A percentile compares a stretch with the other conserved stretches of the same genome.
Conservation (phyloP, 2,329 filamentous ascomycete species). For the Exophiala sideris region DNA sequence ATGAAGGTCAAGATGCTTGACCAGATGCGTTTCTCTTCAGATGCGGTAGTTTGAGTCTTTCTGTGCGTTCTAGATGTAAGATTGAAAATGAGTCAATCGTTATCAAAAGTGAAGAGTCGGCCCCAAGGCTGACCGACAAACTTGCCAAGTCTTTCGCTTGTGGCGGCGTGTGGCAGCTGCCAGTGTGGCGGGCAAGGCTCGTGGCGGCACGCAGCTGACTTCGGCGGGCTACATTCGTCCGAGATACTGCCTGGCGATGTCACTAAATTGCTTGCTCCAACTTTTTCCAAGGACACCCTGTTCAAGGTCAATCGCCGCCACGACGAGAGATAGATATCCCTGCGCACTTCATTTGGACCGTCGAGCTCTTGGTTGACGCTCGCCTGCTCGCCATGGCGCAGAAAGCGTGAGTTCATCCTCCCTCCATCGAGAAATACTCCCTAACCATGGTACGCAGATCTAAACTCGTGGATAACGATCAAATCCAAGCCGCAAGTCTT, state of each 20-base stretch:
- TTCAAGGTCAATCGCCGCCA: constrained; percentile 13
- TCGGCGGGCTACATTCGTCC: neutral
- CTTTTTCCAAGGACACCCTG: constrained; percentile 23
- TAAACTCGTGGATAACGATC: constrained; percentile 78
- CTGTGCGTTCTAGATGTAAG: neutral
- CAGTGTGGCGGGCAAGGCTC: neutral
- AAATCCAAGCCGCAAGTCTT: constrained; percentile 84
- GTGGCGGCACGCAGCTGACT: too few relatives aligned
- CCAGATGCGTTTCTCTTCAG: too few relatives aligned
- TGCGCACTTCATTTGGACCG: constrained; percentile 1
- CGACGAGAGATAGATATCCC: constrained; percentile 8
- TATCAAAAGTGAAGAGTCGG: neutral
- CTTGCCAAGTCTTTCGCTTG: constrained; percentile 1
- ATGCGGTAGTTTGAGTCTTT: too few relatives aligned
- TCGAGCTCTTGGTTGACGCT: constrained; percentile 31
- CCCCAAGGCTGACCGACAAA: neutral
- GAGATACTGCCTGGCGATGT: neutral
- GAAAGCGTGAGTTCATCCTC: constrained; percentile 9
- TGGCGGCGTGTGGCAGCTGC: neutral
- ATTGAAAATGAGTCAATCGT: neutral
- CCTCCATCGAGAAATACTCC: neutral
- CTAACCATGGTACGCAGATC: constrained; percentile 14
- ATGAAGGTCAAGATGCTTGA: too few relatives aligned
- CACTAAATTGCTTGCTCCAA: constrained; percentile 3
- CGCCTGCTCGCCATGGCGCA: constrained; percentile 28